phyloP scores from a whole-genome alignment of 306 rosid genomes.

The Cucumis sativus region DNA sequence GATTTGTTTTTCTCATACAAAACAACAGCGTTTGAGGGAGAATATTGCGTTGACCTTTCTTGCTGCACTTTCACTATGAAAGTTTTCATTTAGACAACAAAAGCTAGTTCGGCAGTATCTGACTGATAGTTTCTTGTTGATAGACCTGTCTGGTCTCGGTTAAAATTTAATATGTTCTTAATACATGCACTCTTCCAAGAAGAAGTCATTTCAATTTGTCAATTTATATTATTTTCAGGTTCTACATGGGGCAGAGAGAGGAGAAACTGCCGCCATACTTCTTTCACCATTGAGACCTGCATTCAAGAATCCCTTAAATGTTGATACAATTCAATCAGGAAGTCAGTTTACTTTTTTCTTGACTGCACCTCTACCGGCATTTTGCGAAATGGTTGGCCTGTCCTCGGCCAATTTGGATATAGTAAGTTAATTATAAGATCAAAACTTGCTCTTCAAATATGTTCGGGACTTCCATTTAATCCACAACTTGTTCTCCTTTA shows the following conservation, averaged over 20 bases:
- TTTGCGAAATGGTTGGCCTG: slow-evolving; percentile 77
- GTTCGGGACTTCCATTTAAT: slow-evolving; percentile 9
- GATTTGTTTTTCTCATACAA: not conserved
- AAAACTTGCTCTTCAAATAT: not conserved
- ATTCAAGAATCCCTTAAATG: slow-evolving; percentile 49
- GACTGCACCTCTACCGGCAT: slow-evolving; percentile 85
- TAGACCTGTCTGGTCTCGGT: not conserved
- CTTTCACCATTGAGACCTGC: slow-evolving; percentile 75
- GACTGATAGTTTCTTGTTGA: not conserved
- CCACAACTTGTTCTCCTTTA: slow-evolving; percentile 14
- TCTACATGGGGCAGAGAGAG: slow-evolving; percentile 84
- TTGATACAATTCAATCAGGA: slow-evolving; percentile 42
- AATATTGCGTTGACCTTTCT: not conserved
- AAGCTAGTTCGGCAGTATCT: not conserved
- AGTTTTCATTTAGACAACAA: not conserved
- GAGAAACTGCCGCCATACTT: slow-evolving; percentile 73
- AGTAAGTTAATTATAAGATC: slow-evolving; percentile 33
- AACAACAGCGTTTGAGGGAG: not conserved
- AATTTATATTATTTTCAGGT: slow-evolving; percentile 33
- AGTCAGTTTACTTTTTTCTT: slow-evolving; percentile 92
- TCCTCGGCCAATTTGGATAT: slow-evolving; percentile 28
- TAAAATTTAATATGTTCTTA: not conserved
- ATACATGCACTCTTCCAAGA: not conserved
- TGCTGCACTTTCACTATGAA: not conserved
- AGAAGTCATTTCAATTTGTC: not conserved